Evolutionary conservation across 2,329 filamentous ascomycete species (phyloP).

Genomic region (Verticillium tricorpus): DNA sequence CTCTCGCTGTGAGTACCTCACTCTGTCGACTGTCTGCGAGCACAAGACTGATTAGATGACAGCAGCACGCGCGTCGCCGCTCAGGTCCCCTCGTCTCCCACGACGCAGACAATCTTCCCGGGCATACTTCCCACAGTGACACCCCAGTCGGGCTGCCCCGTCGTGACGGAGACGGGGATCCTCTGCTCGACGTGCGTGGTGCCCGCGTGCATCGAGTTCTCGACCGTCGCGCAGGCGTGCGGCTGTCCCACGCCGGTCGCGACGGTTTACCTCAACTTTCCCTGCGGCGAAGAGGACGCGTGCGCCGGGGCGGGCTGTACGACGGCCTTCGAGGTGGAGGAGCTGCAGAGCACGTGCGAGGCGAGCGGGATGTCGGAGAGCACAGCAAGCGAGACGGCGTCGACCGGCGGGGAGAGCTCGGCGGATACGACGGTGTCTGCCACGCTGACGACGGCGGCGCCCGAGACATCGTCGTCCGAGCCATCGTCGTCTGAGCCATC

Average conservation of each 20-base stretch:
- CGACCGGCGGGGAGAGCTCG: not conserved
- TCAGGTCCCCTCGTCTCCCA: not conserved
- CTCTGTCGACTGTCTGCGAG: no score
- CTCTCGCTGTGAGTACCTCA: not conserved
- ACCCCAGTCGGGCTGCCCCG: slow-evolving; percentile 21
- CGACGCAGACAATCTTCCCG: not conserved
- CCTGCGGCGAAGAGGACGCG: slow-evolving; percentile 18
- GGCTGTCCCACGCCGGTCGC: slow-evolving; percentile 24
- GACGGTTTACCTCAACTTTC: slow-evolving; percentile 22
- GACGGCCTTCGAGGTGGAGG: slow-evolving; percentile 6
- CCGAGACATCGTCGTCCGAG: not conserved
- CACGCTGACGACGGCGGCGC: not conserved
- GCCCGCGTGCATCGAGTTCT: slow-evolving; percentile 22
- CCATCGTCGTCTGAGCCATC: not conserved
- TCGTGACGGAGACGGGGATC: slow-evolving; percentile 23
- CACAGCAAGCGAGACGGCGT: not conserved
- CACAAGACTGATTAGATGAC: not conserved
- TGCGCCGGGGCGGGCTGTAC: slow-evolving; percentile 22
- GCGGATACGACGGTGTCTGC: not conserved
- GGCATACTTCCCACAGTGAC: not conserved
- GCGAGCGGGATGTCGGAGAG: not conserved
- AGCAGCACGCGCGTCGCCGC: not conserved
- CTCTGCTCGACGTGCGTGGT: slow-evolving; percentile 28
- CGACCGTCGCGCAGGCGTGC: slow-evolving; percentile 25
- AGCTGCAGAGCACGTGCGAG: slow-evolving; percentile 4